These are phyloP conservation scores for Fraxinus nigra DNA, from an alignment of 305 asterid genomes.

Conservation along the genomic window DNA sequence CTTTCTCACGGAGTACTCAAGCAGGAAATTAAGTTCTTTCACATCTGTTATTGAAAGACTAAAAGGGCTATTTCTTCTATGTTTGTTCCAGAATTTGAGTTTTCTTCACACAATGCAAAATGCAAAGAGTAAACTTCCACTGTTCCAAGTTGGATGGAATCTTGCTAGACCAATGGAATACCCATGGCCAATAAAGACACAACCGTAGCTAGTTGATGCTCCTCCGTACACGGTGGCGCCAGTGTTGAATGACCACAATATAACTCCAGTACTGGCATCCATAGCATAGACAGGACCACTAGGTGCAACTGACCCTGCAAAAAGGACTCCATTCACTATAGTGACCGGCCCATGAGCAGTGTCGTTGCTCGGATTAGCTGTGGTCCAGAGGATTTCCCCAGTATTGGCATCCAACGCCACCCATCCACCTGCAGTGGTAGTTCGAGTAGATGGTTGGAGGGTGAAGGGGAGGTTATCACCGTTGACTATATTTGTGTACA, in stretches of 20 bases:
- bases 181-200: constrained; percentile 67
- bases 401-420: constrained; percentile 70
- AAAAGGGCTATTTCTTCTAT: not conserved
- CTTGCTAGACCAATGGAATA: constrained; percentile 45
- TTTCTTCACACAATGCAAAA: constrained; percentile 37
- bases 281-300: constrained; percentile 64
- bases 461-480: constrained; percentile 37
- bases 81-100: not conserved
- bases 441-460: constrained; percentile 50
- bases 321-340: constrained; percentile 34
- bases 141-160: constrained; percentile 72
- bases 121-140: constrained; percentile 61
- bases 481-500: constrained; percentile 62
- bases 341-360: constrained; percentile 57
- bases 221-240: constrained; percentile 76
- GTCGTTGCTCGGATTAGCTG: constrained; percentile 62
- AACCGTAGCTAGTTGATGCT: constrained; percentile 60
- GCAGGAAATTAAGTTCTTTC: not conserved
- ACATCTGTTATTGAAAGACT: not conserved
- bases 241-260: constrained; percentile 45
- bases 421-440: constrained; percentile 70
- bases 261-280: constrained; percentile 51
- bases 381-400: constrained; percentile 58
- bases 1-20: not conserved
- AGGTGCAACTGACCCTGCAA: constrained; percentile 59